Percentiles rank a stretch among this genome's conserved stretches.
phyloP scores from a whole-genome alignment of 495 filamentous ascomycete genomes.

The Penicillium daleae region DNA sequence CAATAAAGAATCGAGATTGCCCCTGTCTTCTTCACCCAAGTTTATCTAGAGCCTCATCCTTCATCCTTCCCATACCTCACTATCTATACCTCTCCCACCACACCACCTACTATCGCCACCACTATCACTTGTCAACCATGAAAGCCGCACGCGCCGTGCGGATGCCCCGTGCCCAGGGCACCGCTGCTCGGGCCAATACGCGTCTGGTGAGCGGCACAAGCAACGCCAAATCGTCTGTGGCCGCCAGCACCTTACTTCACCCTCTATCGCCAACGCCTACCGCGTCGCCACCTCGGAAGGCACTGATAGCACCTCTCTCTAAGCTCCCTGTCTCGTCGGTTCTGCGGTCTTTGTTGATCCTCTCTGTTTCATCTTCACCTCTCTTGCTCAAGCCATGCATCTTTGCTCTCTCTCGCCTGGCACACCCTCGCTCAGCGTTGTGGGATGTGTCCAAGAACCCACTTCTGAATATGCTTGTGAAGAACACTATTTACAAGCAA shows the following conservation, averaged over 20 bases:
- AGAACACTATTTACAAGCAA: slow-evolving; percentile 55
- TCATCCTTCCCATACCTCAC: background rate
- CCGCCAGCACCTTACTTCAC: slow-evolving; percentile 32
- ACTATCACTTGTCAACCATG: slow-evolving; percentile 26
- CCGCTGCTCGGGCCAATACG: slow-evolving; percentile 16
- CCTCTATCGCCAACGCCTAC: slow-evolving; percentile 17
- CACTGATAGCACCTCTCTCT: slow-evolving; percentile 58
- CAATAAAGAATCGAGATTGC: background rate
- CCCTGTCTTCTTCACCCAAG: background rate
- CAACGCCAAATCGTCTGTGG: slow-evolving; percentile 43
- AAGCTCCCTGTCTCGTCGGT: slow-evolving; percentile 74
- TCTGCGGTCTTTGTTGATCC: slow-evolving; percentile 77
- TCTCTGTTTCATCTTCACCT: slow-evolving; percentile 77
- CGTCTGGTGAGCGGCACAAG: slow-evolving; percentile 46
- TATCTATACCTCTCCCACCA: slow-evolving; percentile 50
- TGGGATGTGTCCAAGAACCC: slow-evolving; percentile 53
- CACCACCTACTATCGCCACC: background rate
- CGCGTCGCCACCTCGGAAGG: slow-evolving; percentile 26
- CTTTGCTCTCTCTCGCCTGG: slow-evolving; percentile 67
- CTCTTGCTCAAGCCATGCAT: slow-evolving; percentile 73
- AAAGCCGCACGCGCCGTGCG: slow-evolving; percentile 40
- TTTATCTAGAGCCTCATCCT: background rate
- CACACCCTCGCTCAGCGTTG: slow-evolving; percentile 63
- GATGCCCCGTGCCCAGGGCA: slow-evolving; percentile 27
- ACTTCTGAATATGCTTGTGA: slow-evolving; percentile 46